A percentile compares a stretch with the other conserved stretches of the same genome.
These are phyloP conservation scores for Flaveria robusta DNA, from an alignment of 129 eudicot species.

Conservation along the genomic window DNA sequence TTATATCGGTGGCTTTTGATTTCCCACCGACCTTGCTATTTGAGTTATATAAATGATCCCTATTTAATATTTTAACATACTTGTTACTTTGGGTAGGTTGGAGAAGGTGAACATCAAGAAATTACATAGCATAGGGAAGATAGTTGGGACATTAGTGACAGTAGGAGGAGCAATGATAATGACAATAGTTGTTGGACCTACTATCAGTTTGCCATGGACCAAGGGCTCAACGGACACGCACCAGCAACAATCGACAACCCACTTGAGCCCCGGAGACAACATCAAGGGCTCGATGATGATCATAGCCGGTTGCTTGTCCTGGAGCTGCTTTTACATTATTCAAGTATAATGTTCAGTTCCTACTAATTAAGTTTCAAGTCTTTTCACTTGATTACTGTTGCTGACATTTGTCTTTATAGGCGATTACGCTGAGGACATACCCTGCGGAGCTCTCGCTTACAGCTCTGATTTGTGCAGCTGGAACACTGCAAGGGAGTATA, in stretches of 20 bases:
- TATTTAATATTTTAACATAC: background rate
- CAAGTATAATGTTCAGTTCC: constrained; percentile 33
- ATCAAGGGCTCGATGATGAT: constrained; percentile 45
- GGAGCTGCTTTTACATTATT: constrained; percentile 43
- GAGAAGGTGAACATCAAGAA: constrained; percentile 60
- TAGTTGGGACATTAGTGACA: constrained; percentile 62
- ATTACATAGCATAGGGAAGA: constrained; percentile 64
- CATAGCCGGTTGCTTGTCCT: constrained; percentile 37
- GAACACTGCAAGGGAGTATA: constrained; percentile 46
- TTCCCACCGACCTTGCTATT: no score
- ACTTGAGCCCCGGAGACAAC: constrained; percentile 33
- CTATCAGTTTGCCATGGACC: constrained; percentile 55
- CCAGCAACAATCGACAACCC: constrained; percentile 27
- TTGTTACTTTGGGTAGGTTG: constrained; percentile 39
- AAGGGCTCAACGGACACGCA: constrained; percentile 29
- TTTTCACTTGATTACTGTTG: background rate
- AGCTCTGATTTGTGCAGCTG: constrained; percentile 46
- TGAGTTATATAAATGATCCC: background rate
- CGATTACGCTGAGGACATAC: constrained; percentile 52
- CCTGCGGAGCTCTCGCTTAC: constrained; percentile 60
- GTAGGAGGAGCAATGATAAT: constrained; percentile 82
- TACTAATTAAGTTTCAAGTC: background rate
- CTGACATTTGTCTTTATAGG: constrained; percentile 24
- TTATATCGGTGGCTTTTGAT: no score
- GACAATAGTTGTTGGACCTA: constrained; percentile 64